Base-by-base conservation (phyloP, 2,329 filamentous ascomycete species). In the Aspergillus flavus region DNA sequence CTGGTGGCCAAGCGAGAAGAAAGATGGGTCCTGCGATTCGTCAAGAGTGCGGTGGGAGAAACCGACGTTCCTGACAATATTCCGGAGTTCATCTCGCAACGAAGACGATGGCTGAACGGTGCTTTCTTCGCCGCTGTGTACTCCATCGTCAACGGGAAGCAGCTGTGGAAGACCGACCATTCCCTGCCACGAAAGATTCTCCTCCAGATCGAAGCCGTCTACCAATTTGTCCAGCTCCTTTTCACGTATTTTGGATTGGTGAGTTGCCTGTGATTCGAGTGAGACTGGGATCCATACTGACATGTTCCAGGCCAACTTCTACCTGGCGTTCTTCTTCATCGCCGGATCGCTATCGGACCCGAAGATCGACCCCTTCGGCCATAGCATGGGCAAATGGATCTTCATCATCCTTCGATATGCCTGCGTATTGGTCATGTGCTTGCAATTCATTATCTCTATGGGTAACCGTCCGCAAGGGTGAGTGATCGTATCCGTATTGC, bases 61-160 rank as follows among this genome's bases (percentile, higher is more conserved):
- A 99, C 96, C 0, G 95, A 99, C 83, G 95, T 99, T 60, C 95
- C 94, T 75, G 92, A 92, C 94, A 87, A 26, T 34, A 19, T 99
- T 2, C 94, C 96, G 1, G 95, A 99, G 72, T 99, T 99, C 74
- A 94, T 99, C 73, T 98, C 94, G 0, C 95, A 99, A 75, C 91
- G 95, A 74, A 89, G 95, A 75, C 88, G 95, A 78, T 99, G 95
- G 95, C 89, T 99, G 66, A 99, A 99, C 76, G 95, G 95, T 75
- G 95, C 95, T 69, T 99, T 99, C 83, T 99, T 99, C 76, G 96
- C 95, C 0, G 95, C 95, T 50, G 94, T 98, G 58, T 99, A 98
- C 83, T 98, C 94, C 1, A 87, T 98, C 3, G 91, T 97, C 48
- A 95, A 99, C 80, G 97, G 94, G 78, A 89, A 87, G 70, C 96